Conservation (phyloP, 495 filamentous ascomycete species). For the Hypoxylon perforatum region DNA sequence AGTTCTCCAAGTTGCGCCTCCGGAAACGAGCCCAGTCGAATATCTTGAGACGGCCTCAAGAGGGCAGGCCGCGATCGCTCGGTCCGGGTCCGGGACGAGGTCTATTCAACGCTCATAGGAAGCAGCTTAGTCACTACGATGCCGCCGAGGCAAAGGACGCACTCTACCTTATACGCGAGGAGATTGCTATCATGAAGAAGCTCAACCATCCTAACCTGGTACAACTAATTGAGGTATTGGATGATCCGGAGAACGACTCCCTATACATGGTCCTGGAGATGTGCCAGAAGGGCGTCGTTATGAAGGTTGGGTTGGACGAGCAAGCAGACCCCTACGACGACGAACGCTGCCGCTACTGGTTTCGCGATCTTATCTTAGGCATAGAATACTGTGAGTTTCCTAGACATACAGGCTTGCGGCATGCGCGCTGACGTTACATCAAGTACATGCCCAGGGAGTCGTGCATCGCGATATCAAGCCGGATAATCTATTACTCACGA, state of each 20-base stretch:
- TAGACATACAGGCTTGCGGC: constrained; percentile 3
- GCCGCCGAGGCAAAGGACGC: constrained; percentile 76
- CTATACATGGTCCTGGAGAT: constrained; percentile 99
- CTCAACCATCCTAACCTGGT: constrained; percentile 93
- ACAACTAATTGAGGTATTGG: constrained; percentile 90
- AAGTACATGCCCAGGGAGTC: constrained; percentile 92
- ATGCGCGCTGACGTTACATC: constrained; percentile 3
- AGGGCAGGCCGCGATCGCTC: constrained; percentile 53
- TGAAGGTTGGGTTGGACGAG: constrained; percentile 94
- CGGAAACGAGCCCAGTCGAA: constrained; percentile 95
- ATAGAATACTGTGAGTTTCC: constrained; percentile 84
- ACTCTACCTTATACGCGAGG: constrained; percentile 89
- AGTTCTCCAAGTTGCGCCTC: constrained; percentile 93
- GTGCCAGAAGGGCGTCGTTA: constrained; percentile 98
- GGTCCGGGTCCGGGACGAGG: constrained; percentile 51
- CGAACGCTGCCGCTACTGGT: constrained; percentile 88
- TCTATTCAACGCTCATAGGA: constrained; percentile 37
- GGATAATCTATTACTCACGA: constrained; percentile 91
- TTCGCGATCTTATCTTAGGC: constrained; percentile 93
- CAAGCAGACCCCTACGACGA: constrained; percentile 83
- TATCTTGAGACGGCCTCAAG: constrained; percentile 70
- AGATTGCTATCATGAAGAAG: constrained; percentile 99
- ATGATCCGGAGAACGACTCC: constrained; percentile 94
- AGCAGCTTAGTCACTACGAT: constrained; percentile 52
- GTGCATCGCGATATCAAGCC: constrained; percentile 98